A percentile compares a stretch with the other conserved stretches of the same genome.
Evolutionary conservation across 1,284 basidiomycete genomes (phyloP).

Genomic region (Puccinia coronata): DNA sequence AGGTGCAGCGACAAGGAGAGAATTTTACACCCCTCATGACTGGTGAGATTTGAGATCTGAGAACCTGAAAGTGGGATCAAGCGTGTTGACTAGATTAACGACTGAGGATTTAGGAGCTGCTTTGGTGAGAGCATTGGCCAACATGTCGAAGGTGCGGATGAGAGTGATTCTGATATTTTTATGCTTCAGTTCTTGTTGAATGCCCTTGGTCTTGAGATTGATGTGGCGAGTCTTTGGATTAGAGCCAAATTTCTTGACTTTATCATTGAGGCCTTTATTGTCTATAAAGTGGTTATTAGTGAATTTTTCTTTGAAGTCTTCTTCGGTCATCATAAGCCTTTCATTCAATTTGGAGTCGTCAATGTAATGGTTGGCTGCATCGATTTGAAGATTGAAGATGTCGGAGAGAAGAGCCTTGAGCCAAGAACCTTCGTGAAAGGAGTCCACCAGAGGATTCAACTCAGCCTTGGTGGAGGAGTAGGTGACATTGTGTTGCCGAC

Average conservation of each 20-base stretch:
- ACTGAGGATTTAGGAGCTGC: not conserved
- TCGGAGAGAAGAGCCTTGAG: not conserved
- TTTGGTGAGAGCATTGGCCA: not conserved
- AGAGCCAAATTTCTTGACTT: not conserved
- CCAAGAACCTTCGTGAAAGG: not conserved
- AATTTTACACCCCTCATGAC: not conserved
- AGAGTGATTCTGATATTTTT: not conserved
- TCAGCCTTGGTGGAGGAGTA: slow-evolving; percentile 5
- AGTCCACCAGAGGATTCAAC: not conserved
- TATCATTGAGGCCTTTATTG: not conserved
- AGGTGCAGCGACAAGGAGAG: too few species aligned
- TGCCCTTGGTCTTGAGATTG: slow-evolving; percentile 1
- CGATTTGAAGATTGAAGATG: not conserved
- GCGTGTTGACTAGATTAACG: not conserved
- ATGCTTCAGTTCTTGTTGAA: not conserved
- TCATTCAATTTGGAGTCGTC: not conserved
- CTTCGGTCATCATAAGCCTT: not conserved
- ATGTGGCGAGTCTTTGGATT: not conserved
- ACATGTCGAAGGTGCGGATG: not conserved
- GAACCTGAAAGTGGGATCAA: not conserved
- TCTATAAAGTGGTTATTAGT: not conserved
- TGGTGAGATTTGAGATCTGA: not conserved
- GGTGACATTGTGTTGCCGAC: too few species aligned
- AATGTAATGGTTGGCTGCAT: not conserved
- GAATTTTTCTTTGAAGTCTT: too few species aligned